Conservation (phyloP, 352 stramenopile species). For the Stramenopiles sp. region DNA sequence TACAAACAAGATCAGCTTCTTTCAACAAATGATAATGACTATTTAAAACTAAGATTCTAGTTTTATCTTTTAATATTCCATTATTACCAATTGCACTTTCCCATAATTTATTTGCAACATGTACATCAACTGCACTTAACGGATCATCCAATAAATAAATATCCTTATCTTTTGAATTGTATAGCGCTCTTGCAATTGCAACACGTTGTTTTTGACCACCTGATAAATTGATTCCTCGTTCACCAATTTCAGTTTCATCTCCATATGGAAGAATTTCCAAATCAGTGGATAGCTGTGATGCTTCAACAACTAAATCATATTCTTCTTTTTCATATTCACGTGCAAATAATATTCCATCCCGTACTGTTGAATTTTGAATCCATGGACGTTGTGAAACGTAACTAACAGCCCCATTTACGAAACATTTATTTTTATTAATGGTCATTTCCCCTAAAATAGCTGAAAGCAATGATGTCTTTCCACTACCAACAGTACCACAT, state of each 20-base stretch:
- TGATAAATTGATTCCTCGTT: slow-evolving; percentile 55
- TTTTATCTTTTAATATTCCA: slow-evolving; percentile 22
- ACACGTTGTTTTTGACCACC: slow-evolving; percentile 52
- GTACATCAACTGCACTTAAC: slow-evolving; percentile 45
- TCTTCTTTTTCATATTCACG: slow-evolving; percentile 23
- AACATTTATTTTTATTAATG: slow-evolving; percentile 20
- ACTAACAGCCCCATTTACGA: slow-evolving; percentile 32
- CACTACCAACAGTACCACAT: slow-evolving; percentile 67
- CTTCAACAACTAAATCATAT: slow-evolving; percentile 30
- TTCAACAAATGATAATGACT: slow-evolving; percentile 27
- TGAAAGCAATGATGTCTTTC: slow-evolving; percentile 33
- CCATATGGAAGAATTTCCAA: slow-evolving; percentile 26
- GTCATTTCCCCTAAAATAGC: slow-evolving; percentile 47
- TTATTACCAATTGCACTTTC: too few species aligned
- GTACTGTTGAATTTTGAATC: slow-evolving; percentile 64
- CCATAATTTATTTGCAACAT: slow-evolving; percentile 17
- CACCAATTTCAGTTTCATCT: slow-evolving; percentile 36
- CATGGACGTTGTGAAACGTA: slow-evolving; percentile 69
- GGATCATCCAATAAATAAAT: slow-evolving; percentile 66
- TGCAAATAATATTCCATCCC: slow-evolving; percentile 75
- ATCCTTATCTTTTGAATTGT: slow-evolving; percentile 27
- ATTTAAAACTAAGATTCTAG: slow-evolving; percentile 27
- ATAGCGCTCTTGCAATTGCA: slow-evolving; percentile 52
- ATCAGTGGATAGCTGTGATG: slow-evolving; percentile 47
- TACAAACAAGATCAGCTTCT: slow-evolving; percentile 24